These are phyloP conservation scores for Apophysomyces sp. DNA, from an alignment of 371 early-diverging fungal species.

Conservation along the genomic window DNA sequence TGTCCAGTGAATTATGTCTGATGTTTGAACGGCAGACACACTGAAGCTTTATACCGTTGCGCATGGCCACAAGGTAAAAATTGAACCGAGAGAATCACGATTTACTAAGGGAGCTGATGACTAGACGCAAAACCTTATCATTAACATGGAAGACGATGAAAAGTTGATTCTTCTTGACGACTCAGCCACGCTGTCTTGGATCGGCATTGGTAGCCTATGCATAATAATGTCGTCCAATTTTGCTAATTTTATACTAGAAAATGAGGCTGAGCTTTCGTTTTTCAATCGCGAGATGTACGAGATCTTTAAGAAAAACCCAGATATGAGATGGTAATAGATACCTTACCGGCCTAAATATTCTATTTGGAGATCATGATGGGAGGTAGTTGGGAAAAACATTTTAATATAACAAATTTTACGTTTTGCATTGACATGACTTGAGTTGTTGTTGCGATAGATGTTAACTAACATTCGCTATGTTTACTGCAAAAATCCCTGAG, in stretches of 20 bases:
- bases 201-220: conserved; percentile 58
- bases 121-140: conserved; percentile 76
- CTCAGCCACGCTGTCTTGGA: conserved; percentile 54
- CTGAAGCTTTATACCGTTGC: conserved; percentile 87
- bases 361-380: too few species aligned
- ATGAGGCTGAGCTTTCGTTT: conserved; percentile 85
- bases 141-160: conserved; percentile 83
- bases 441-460: too few species aligned
- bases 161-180: conserved; percentile 65
- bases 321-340: conserved; percentile 71
- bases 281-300: conserved; percentile 77
- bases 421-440: too few species aligned
- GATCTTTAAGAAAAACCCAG: conserved; percentile 74
- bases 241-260: conserved; percentile 54
- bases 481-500: too few species aligned
- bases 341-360: neutral
- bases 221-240: neutral
- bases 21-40: conserved; percentile 55
- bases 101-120: neutral
- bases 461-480: too few species aligned
- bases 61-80: conserved; percentile 76
- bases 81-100: neutral
- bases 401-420: too few species aligned
- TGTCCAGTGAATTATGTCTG: neutral
- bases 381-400: too few species aligned